Base-by-base conservation (phyloP, 2,329 filamentous ascomycete genomes). In the Phialophora macrospora region DNA sequence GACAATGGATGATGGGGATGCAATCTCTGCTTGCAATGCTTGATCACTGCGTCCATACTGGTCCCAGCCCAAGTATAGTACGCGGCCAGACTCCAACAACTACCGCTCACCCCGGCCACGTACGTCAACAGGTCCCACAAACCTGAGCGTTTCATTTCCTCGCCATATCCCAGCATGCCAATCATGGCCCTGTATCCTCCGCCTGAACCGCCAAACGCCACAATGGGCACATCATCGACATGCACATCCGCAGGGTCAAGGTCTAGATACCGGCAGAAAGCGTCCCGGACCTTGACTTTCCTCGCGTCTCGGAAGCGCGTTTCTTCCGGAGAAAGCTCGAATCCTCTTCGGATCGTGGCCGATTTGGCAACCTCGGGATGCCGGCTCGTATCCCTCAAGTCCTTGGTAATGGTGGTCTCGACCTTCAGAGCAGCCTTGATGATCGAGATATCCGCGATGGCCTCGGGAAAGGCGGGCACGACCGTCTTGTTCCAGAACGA, bases 401-500 rank as follows among this genome's bases (percentile, higher is more conserved):
- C 65, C 38, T 65, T 63, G 30, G 65, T 59, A 22, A 67, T 60
- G 9, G 41, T 59, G 1, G 62, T 55, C 57, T 67, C 65, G 58
- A 67, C 65, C n/a, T 58, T 59, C 22, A 64, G 30, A 9, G 65
- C 62, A 14, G 60, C 46, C 26, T 64, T 67, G 58, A 67, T 62
- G 34, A 67, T 49, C 28, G 57, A 54, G 44, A 67, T 62, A 32
- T 67, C 65, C 14, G 56, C 65, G 20, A 67, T 48, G 20, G 65
- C 65, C 55, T 67, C 65, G 20, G 65, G 65, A 41, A 67, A 67
- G 20, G 65, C 62, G 9, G 65, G 65, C 7, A 67, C 65, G 58
- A 67, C 48, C 14, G 57, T 67, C 54, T 65, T 64, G 38, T 67
- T 64, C 65, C 65, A 67, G 62, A 67, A 67, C n/a, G 62, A 58